A percentile compares a stretch with the other conserved stretches of the same genome.
Evolutionary conservation across 148 eudicot species (phyloP).

Genomic region (Amaranthus cruentus): DNA sequence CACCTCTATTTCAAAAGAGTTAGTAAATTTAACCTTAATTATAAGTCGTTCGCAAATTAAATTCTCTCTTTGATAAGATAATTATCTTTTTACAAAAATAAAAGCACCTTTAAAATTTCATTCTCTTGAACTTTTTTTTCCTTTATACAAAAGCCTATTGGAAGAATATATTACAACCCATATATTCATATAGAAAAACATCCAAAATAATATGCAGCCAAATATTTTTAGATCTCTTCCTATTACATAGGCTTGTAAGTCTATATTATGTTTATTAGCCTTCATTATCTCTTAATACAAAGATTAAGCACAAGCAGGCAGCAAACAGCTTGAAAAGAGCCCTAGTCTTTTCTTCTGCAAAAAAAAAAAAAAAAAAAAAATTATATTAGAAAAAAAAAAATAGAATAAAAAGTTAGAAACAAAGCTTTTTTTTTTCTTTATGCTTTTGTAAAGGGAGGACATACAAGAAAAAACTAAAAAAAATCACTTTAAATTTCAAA

Average conservation of each 20-base stretch:
- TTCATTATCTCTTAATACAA: not conserved
- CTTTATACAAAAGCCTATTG: conserved; percentile 25
- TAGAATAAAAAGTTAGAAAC: not conserved
- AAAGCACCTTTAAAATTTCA: conserved; percentile 4
- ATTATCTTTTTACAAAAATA: too few relatives aligned
- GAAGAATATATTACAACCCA: conserved; percentile 1
- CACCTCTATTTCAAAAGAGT: too few relatives aligned
- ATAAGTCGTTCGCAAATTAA: too few relatives aligned
- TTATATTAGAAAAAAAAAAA: not conserved
- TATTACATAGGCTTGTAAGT: not conserved
- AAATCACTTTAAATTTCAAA: not conserved
- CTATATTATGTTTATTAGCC: not conserved
- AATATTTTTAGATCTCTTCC: conserved; percentile 1
- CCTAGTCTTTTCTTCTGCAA: conserved; percentile 68
- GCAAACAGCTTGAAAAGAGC: conserved; percentile 66
- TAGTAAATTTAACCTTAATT: too few relatives aligned
- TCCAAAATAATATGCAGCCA: not conserved
- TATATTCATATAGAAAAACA: not conserved
- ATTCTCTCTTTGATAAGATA: too few relatives aligned
- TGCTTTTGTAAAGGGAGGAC: conserved; percentile 11
- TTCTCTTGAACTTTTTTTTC: not conserved
- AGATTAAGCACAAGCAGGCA: conserved; percentile 44
- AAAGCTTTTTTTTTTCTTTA: not conserved
- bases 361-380: not conserved
- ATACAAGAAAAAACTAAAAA: not conserved